Conservation (phyloP, 371 early-diverging fungal species). For the Coemansia sp. region DNA sequence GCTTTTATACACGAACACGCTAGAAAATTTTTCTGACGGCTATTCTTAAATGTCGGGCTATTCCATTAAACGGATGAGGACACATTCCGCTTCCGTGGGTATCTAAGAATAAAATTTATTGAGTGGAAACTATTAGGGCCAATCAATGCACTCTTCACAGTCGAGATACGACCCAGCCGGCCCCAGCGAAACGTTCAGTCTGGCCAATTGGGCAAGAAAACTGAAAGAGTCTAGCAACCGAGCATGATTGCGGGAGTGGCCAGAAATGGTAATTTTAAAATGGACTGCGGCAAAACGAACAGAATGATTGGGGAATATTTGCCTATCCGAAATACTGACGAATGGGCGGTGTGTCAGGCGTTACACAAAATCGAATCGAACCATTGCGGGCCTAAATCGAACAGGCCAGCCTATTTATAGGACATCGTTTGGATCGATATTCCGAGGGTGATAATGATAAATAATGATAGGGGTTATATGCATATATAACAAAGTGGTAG, state of each 20-base stretch:
- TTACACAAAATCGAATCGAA: neutral
- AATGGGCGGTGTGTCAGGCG: neutral
- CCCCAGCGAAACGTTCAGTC: neutral
- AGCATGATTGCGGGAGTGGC: neutral
- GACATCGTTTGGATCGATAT: too few relatives aligned
- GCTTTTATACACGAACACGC: neutral
- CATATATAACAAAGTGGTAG: too few relatives aligned
- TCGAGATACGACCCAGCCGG: neutral
- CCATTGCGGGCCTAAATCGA: too few relatives aligned
- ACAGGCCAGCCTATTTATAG: too few relatives aligned
- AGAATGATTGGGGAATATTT: neutral
- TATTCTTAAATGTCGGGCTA: too few relatives aligned
- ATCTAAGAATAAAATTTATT: neutral
- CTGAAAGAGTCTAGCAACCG: neutral
- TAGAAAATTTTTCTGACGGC: too few relatives aligned
- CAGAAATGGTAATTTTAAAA: neutral
- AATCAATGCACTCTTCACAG: neutral
- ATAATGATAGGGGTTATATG: too few relatives aligned
- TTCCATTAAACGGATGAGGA: neutral
- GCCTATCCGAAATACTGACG: neutral
- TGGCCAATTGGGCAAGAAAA: neutral
- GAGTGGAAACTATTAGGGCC: neutral
- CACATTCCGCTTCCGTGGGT: slow-evolving; percentile 1
- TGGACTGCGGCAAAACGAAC: neutral
- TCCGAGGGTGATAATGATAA: too few relatives aligned